A percentile compares a stretch with the other conserved stretches of the same genome.
Conservation (phyloP, 208 protist species). For the Herpetomonas samuelpessoai region DNA sequence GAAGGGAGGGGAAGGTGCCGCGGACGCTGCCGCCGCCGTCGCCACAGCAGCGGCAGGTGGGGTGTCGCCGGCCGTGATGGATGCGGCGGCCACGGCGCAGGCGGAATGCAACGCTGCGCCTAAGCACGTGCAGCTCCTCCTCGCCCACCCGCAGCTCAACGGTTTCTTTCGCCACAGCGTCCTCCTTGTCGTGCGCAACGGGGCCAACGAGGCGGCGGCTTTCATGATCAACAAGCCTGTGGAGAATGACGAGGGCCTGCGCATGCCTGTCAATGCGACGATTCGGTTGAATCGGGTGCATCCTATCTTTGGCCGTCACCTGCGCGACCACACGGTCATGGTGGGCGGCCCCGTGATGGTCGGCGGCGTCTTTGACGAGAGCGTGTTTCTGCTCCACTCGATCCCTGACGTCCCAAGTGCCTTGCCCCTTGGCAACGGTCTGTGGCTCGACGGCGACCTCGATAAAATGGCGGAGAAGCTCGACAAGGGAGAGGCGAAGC, state of each 20-base stretch:
- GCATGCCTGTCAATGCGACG: conserved; percentile 43
- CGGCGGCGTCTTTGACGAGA: conserved; percentile 60
- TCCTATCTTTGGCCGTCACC: conserved; percentile 55
- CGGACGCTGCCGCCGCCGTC: background rate
- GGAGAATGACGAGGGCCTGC: conserved; percentile 38
- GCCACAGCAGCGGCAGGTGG: background rate
- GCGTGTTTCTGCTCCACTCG: conserved; percentile 67
- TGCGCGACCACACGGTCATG: conserved; percentile 68
- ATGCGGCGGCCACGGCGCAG: background rate
- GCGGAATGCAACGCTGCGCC: conserved; percentile 17
- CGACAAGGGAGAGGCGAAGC: conserved; percentile 35
- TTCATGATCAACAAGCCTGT: conserved; percentile 77
- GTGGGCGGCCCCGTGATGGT: conserved; percentile 76
- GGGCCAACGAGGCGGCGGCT: conserved; percentile 55
- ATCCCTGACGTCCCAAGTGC: conserved; percentile 61
- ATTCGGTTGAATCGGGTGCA: conserved; percentile 52
- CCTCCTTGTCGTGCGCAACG: conserved; percentile 63
- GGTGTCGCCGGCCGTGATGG: background rate
- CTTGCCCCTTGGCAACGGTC: conserved; percentile 38
- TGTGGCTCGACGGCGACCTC: conserved; percentile 78
- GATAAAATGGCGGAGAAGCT: conserved; percentile 64
- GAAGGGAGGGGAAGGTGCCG: background rate
- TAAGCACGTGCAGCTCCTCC: conserved; percentile 59
- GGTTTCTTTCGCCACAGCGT: conserved; percentile 71
- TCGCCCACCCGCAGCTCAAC: conserved; percentile 64